Conservation (phyloP, 2,329 filamentous ascomycete species). For the Aureobasidium pullulans region DNA sequence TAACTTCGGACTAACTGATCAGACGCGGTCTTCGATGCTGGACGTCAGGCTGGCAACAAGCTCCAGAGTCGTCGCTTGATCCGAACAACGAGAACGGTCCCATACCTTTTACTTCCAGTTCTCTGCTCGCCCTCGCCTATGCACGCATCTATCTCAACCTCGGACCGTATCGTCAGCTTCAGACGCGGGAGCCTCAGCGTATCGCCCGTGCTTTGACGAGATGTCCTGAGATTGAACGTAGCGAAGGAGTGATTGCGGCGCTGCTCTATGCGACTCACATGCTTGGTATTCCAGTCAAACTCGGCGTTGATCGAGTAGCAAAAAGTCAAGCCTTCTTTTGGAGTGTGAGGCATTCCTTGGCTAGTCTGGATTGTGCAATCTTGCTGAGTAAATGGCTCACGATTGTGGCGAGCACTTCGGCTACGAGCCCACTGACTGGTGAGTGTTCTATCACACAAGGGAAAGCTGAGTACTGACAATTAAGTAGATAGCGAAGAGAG, state of each 20-base stretch:
- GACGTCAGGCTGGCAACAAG: constrained; percentile 30
- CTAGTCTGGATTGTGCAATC: constrained; percentile 48
- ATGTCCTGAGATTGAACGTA: constrained; percentile 38
- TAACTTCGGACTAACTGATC: neutral
- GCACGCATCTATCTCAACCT: constrained; percentile 41
- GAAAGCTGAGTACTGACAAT: constrained; percentile 28
- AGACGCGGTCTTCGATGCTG: constrained; percentile 17
- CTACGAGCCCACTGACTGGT: neutral
- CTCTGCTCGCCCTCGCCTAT: constrained; percentile 41
- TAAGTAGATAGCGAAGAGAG: constrained; percentile 32
- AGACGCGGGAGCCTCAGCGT: constrained; percentile 35
- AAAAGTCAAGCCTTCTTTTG: constrained; percentile 50
- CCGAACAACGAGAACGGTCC: constrained; percentile 31
- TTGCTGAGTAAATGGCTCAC: constrained; percentile 46
- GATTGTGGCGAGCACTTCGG: neutral
- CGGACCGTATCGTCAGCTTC: constrained; percentile 37
- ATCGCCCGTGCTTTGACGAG: constrained; percentile 35
- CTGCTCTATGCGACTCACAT: constrained; percentile 49
- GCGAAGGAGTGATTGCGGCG: constrained; percentile 42
- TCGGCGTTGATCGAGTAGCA: constrained; percentile 49
- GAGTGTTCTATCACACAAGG: too few relatives aligned
- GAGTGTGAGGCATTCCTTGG: constrained; percentile 51
- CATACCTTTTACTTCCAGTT: constrained; percentile 37
- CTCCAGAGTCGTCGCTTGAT: constrained; percentile 30
- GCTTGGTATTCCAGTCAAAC: constrained; percentile 48